These are phyloP conservation scores for Diutina neorugosa DNA, from an alignment of 1,139 yeast species.

Conservation along the genomic window DNA sequence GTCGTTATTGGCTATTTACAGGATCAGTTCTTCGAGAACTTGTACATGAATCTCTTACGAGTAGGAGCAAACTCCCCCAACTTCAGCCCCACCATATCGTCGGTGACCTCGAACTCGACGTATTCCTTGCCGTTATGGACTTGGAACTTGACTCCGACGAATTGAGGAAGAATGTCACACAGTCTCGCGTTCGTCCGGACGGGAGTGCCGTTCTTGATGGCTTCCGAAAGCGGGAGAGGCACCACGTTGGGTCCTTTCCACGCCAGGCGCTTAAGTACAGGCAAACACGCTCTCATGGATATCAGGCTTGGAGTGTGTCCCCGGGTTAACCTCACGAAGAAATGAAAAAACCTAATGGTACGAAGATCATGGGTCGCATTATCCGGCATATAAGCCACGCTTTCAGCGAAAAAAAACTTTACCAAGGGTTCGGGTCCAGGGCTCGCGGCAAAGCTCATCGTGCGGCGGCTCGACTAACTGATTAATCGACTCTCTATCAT, in stretches of 20 bases:
- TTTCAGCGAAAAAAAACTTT: background rate
- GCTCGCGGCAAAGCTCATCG: background rate
- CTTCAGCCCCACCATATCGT: slow-evolving; percentile 96
- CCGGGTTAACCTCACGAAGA: background rate
- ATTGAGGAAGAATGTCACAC: slow-evolving; percentile 89
- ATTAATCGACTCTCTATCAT: too few species aligned
- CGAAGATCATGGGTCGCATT: background rate
- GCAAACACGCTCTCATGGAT: slow-evolving; percentile 46
- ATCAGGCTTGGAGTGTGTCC: too few species aligned
- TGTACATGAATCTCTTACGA: slow-evolving; percentile 74
- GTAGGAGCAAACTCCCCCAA: slow-evolving; percentile 94
- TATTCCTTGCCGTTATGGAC: slow-evolving; percentile 94
- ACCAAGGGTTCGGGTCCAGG: background rate
- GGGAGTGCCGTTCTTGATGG: slow-evolving; percentile 68
- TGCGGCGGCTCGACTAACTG: slow-evolving; percentile 3
- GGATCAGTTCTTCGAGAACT: slow-evolving; percentile 48
- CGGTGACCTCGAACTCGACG: slow-evolving; percentile 76
- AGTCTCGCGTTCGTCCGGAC: slow-evolving; percentile 90
- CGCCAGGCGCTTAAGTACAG: slow-evolving; percentile 50
- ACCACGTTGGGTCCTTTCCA: slow-evolving; percentile 96
- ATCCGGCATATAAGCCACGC: background rate
- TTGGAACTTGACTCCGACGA: slow-evolving; percentile 88
- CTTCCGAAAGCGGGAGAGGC: slow-evolving; percentile 83
- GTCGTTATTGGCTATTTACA: background rate
- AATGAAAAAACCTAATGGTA: background rate